Base-by-base conservation (phyloP, 2,329 filamentous ascomycete species). In the Penicillium sclerotigenum region DNA sequence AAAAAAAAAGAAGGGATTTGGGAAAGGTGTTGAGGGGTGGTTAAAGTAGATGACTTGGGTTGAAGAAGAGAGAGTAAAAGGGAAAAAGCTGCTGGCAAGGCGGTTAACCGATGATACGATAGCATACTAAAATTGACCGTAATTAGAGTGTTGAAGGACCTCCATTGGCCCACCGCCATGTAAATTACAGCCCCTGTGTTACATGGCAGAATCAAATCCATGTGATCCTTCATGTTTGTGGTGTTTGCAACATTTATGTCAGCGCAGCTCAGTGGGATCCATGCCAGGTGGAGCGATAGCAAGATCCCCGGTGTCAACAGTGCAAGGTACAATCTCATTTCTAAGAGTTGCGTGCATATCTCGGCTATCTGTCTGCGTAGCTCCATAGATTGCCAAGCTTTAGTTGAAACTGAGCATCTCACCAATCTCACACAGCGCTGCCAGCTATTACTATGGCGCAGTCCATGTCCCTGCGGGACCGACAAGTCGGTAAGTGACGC, bases 401-500 rank as follows among this genome's bases (percentile, higher is more conserved):
- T 48, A 42, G 37, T 47, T 48, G 13, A 42, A 48, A 38, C 41
- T 37, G 47, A 57, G 48, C 40, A 50, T 58, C 13, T 45, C 46
- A 51, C 56, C 57, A 65, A 65, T 43, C 52, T 37, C 34, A 51
- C 33, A 54, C 47, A 34, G 48, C 54, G 56, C 55, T 58, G 48
- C 53, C 57, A 57, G 38, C 49, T 59, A 57, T 61, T 70, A 75
- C 61, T 63, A 87, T 86, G 83, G 80, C 80, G 62, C 74, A 76
- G 60, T 75, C 80, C 57, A 80, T 81, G 70, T 84, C 83, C 65
- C 80, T 90, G 63, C 81, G 87, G 71, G 86, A 89, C 77, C 84
- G 86, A 69, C 87, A 90, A 80, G 86, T 89, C 75, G 84, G 86
- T 87, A 78, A 69, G 83, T 70, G 67, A 60, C 59, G 41, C 45